Evolutionary conservation across 2,329 filamentous ascomycete species (phyloP), one percentile per base, ranked within the genome.

Genomic region (Arthrobotrys megalospora): DNA sequence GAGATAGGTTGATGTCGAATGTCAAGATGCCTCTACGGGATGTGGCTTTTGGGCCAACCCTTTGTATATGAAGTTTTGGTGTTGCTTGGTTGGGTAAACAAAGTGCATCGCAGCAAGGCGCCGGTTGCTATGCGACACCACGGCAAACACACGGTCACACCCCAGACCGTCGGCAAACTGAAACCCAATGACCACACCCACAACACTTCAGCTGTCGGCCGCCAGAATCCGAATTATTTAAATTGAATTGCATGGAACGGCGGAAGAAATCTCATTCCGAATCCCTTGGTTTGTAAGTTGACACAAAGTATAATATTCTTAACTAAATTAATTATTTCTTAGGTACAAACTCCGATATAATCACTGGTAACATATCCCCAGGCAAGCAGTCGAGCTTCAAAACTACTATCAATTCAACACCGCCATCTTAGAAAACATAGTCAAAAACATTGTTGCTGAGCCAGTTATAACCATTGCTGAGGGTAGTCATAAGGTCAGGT

Each of bases 91-190:
- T 41, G 21, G 62, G 67, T 72, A 78, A 71, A 78, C 67, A 78
- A 78, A 67, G 38, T 32, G 36, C 47, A 2, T 12, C 8, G 4
- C 24, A 53, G 11, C 12, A 41, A 28, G 14, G 55, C 28, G 38
- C 21, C 55, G 50, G 75, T 78, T 78, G 75, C 75, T 78, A 78
- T 78, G 75, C 75, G 67, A 72, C 50, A 71, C 58, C 52, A 28
- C 24, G 24, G 24, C 24, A 28, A 28, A 28, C 24, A 28, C 32
- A 41, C 55, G 41, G 52, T 47, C 58, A 64, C 36, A 65, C 8
- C 60, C 53, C 19, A 14, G 14, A 16, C 32, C 50, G 47, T 28
- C 47, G 24, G 10, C 53, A 24, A 36, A 52, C n/a, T 55, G 52
- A 68, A 75, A 67, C 69, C 38, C 28, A 53, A 41, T 45, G 36